Evolutionary conservation across 2,329 filamentous ascomycete species (phyloP).

Genomic region (Exophiala dermatitidis): DNA sequence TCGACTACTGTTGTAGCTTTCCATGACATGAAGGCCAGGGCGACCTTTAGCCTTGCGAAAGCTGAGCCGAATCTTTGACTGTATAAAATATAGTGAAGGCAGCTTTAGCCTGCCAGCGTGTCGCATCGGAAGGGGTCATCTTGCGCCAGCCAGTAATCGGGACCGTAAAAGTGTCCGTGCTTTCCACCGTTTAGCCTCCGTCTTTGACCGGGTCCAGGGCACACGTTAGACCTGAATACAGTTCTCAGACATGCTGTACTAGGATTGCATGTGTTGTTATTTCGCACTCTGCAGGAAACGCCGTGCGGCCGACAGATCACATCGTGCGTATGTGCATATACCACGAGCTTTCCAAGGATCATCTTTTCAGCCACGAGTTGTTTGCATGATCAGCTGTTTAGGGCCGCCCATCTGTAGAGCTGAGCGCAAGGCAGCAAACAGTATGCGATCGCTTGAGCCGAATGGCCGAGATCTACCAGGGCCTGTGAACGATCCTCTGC

Average conservation of each 20-base stretch:
- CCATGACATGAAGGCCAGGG: neutral
- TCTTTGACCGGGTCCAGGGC: neutral
- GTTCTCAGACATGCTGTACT: too few relatives aligned
- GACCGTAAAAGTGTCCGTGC: neutral
- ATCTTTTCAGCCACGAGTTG: neutral
- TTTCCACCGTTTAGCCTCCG: neutral
- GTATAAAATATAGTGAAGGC: constrained; percentile 1
- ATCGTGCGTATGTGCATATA: too few relatives aligned
- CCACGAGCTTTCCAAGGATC: too few relatives aligned
- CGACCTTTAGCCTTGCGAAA: neutral
- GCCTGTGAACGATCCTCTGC: neutral
- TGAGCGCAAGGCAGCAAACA: neutral
- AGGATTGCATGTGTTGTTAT: neutral
- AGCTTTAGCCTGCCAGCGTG: neutral
- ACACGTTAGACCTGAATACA: neutral
- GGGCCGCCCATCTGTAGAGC: neutral
- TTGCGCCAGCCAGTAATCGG: neutral
- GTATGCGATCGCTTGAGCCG: neutral
- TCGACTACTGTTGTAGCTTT: neutral
- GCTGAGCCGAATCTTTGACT: neutral
- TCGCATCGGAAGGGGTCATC: neutral
- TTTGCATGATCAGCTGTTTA: neutral
- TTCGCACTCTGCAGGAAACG: neutral
- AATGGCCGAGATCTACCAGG: constrained; percentile 1
- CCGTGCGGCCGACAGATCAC: too few relatives aligned